Conservation (phyloP, 371 early-diverging fungal species). For the Thermomucor indicae-seudaticae region DNA sequence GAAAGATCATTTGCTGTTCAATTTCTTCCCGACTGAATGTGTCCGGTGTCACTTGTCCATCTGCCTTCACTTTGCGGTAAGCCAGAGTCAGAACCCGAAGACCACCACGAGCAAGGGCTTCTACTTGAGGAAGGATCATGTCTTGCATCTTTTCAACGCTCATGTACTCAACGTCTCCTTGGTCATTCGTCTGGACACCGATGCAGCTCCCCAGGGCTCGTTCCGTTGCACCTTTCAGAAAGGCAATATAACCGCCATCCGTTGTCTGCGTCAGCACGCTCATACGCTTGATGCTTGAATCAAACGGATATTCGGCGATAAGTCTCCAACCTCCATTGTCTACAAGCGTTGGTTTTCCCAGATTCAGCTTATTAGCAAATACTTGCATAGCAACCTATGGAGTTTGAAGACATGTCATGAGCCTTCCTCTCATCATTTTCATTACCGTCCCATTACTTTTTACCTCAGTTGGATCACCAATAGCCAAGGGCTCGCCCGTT, state of each 20-base stretch:
- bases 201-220: constrained; percentile 62
- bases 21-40: constrained; percentile 53
- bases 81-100: constrained; percentile 62
- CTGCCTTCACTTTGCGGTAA: constrained; percentile 50
- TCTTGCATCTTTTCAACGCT: constrained; percentile 43
- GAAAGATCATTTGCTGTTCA: constrained; percentile 76
- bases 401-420: constrained; percentile 1
- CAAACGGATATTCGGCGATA: constrained; percentile 79
- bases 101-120: constrained; percentile 62
- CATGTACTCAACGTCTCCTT: constrained; percentile 28
- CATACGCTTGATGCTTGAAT: constrained; percentile 91
- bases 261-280: constrained; percentile 71
- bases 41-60: constrained; percentile 27
- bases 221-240: constrained; percentile 76
- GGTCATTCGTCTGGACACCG: constrained; percentile 12
- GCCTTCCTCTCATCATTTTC: not conserved
- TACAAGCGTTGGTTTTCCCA: constrained; percentile 57
- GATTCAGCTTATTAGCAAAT: constrained; percentile 68
- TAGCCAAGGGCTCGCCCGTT: constrained; percentile 62
- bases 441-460: not conserved
- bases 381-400: constrained; percentile 61
- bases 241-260: constrained; percentile 44
- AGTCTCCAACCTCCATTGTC: constrained; percentile 51
- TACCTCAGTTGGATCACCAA: constrained; percentile 85
- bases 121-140: constrained; percentile 54